A percentile compares a stretch with the other conserved stretches of the same genome.
phyloP scores from a whole-genome alignment of 768 basidiomycete genomes.

The Phlebiopsis flavidoalba region DNA sequence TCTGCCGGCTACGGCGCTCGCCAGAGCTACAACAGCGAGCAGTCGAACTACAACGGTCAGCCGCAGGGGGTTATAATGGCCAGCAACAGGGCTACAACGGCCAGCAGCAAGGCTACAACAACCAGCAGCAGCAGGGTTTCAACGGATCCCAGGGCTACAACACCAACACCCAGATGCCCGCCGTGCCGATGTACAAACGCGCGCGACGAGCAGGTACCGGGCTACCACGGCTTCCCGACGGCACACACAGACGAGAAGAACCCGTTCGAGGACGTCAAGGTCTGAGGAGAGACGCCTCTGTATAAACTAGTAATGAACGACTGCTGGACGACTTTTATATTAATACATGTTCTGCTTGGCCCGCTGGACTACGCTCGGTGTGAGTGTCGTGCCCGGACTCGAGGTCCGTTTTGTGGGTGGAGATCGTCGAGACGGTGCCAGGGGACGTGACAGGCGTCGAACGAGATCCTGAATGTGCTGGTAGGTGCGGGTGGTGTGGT shows the following conservation, averaged over 20 bases:
- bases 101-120: not conserved
- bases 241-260: conserved; percentile 22
- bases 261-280: conserved; percentile 18
- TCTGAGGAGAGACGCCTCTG: conserved; percentile 6
- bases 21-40: conserved; percentile 3
- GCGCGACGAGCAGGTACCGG: conserved; percentile 32
- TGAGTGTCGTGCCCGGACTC: not conserved
- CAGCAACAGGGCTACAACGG: not conserved
- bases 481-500: not conserved
- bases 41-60: not conserved
- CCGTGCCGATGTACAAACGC: conserved; percentile 37
- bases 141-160: conserved; percentile 5
- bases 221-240: conserved; percentile 20
- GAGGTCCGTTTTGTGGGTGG: not conserved
- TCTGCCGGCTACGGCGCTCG: conserved; percentile 9
- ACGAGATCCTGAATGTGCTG: not conserved
- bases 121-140: not conserved
- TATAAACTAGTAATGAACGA: not conserved
- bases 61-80: not conserved
- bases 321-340: not conserved
- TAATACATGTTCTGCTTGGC: not conserved
- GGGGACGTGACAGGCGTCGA: not conserved
- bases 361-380: not conserved
- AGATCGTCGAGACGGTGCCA: no score
- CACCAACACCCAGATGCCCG: conserved; percentile 21